Percentiles rank a stretch among this genome's conserved stretches.
These are phyloP conservation scores for Morella rubra DNA, from an alignment of 306 rosid genomes.

Conservation along the genomic window DNA sequence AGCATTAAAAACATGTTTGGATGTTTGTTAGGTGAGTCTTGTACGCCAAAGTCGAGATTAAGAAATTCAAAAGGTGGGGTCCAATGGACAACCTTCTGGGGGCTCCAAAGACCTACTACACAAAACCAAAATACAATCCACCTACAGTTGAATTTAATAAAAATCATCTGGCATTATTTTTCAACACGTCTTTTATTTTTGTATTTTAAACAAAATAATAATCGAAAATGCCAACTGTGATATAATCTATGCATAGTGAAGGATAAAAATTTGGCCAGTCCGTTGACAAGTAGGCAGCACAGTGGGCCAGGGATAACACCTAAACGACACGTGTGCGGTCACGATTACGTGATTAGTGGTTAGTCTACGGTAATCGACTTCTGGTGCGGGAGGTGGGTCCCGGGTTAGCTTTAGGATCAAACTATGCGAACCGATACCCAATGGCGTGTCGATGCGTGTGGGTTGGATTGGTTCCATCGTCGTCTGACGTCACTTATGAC, in stretches of 20 bases:
- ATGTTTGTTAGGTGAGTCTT: constrained; percentile 14
- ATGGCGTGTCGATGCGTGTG: not conserved
- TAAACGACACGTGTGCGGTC: constrained; percentile 9
- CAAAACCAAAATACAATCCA: constrained; percentile 11
- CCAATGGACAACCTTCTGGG: not conserved
- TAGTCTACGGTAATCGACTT: not conserved
- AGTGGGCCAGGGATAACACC: not conserved
- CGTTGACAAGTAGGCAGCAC: not conserved
- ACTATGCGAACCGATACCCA: not conserved
- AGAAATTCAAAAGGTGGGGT: not conserved
- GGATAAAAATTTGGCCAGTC: not conserved
- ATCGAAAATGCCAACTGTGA: constrained; percentile 15
- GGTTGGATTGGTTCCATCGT: not conserved
- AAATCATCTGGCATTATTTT: not conserved
- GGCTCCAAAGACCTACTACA: not conserved
- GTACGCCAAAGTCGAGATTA: constrained; percentile 6
- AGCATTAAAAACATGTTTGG: not conserved
- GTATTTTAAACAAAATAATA: not conserved
- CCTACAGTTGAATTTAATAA: not conserved
- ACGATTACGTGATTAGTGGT: not conserved
- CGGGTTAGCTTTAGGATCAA: constrained; percentile 2
- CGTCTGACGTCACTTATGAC: constrained; percentile 13
- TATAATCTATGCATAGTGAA: not conserved
- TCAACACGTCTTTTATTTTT: constrained; percentile 11
- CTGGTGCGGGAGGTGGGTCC: constrained; percentile 5